Evolutionary conservation across 2,329 filamentous ascomycete species (phyloP).

Genomic region (Xylaria polymorpha): DNA sequence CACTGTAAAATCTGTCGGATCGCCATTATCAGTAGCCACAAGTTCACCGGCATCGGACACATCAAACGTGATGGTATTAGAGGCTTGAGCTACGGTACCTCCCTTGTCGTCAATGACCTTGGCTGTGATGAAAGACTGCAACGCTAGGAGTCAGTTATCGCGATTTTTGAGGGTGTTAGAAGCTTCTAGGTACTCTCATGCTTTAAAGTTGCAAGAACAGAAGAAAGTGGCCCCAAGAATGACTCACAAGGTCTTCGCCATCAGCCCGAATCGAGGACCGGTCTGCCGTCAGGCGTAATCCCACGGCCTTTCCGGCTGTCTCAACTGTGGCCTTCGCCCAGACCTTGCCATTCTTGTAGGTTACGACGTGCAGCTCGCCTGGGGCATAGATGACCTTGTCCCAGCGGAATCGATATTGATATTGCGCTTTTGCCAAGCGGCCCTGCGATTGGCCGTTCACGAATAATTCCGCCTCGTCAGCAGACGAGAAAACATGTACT

Average conservation of each 20-base stretch:
- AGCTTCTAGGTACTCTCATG: no score
- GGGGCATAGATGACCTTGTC: conserved; percentile 61
- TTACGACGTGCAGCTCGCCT: conserved; percentile 60
- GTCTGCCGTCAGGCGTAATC: conserved; percentile 55
- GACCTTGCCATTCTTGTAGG: conserved; percentile 59
- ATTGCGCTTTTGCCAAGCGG: conserved; percentile 49
- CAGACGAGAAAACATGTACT: conserved; percentile 64
- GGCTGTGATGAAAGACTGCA: conserved; percentile 54
- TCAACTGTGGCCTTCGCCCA: conserved; percentile 58
- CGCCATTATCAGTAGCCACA: conserved; percentile 63
- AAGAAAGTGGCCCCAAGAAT: no score
- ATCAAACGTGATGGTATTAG: conserved; percentile 58
- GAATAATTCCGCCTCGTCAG: conserved; percentile 65
- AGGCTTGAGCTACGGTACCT: conserved; percentile 56
- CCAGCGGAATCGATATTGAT: conserved; percentile 64
- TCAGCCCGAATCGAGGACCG: conserved; percentile 53
- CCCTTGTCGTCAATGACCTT: conserved; percentile 58
- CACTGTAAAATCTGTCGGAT: conserved; percentile 56
- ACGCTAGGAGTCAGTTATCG: no score
- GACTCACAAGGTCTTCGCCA: conserved; percentile 56
- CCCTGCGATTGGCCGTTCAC: conserved; percentile 62
- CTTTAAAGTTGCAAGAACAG: no score
- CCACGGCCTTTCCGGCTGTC: conserved; percentile 56
- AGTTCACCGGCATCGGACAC: conserved; percentile 58
- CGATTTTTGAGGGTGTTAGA: no score